These are phyloP conservation scores for Cylindrodendrum hubeiense DNA, from an alignment of 2,329 filamentous ascomycete genomes.

Conservation along the genomic window DNA sequence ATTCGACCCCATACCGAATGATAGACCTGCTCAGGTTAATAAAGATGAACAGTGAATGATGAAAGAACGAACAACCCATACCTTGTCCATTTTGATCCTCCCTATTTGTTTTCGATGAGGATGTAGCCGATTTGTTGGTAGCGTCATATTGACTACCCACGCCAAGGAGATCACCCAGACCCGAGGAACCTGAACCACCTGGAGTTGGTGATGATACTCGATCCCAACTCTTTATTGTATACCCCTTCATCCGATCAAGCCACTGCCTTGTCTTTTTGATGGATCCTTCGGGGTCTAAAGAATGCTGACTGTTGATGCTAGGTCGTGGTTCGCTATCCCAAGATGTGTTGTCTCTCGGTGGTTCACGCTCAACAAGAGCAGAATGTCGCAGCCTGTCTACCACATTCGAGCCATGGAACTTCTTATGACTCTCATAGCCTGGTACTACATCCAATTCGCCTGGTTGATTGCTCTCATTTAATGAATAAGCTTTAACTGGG, in stretches of 20 bases:
- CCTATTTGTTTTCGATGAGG: not conserved
- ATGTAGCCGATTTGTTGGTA: not conserved
- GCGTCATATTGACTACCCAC: constrained; percentile 27
- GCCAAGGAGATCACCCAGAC: constrained; percentile 15
- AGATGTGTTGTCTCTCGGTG: not conserved
- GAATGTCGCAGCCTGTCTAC: constrained; percentile 1
- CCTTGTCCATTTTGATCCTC: not conserved
- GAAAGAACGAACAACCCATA: not conserved
- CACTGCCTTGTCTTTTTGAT: not conserved
- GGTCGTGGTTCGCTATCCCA: not conserved
- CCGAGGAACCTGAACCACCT: not conserved
- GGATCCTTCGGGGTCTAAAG: not conserved
- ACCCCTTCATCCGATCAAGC: not conserved
- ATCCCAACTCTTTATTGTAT: constrained; percentile 9
- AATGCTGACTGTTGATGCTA: not conserved
- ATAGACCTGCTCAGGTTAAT: not conserved
- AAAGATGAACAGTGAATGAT: not conserved
- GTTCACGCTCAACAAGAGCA: not conserved
- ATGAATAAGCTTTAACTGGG: not conserved
- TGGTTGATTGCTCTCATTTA: not conserved
- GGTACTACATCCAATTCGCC: not conserved
- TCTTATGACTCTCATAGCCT: not conserved
- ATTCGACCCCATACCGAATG: not conserved
- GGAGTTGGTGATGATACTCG: constrained; percentile 3
- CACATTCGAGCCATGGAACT: not conserved